These are phyloP conservation scores for Penicillium sclerotigenum DNA, from an alignment of 2,329 filamentous ascomycete species.

Conservation along the genomic window DNA sequence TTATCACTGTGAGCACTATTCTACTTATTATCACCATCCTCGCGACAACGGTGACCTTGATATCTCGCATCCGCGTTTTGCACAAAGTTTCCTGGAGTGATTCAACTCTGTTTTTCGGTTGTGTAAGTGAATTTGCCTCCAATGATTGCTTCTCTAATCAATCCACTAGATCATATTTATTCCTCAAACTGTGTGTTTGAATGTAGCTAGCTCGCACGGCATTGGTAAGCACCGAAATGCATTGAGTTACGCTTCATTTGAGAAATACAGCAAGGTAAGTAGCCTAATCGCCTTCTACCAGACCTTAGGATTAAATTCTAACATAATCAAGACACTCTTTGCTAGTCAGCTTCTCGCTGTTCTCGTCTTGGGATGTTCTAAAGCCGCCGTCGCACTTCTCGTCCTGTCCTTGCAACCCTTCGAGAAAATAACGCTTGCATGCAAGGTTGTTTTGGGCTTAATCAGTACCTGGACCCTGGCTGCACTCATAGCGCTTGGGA, in stretches of 20 bases:
- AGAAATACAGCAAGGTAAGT: slow-evolving; percentile 8
- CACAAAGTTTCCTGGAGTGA: slow-evolving; percentile 8
- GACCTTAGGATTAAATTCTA: neutral
- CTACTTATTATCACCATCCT: slow-evolving; percentile 8
- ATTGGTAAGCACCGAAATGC: slow-evolving; percentile 7
- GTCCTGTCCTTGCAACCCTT: slow-evolving; percentile 10
- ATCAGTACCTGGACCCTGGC: slow-evolving; percentile 3
- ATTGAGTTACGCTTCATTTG: slow-evolving; percentile 1
- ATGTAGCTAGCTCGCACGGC: slow-evolving; percentile 7
- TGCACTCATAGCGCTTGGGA: slow-evolving; percentile 5
- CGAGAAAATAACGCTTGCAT: slow-evolving; percentile 1
- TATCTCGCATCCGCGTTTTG: slow-evolving; percentile 8
- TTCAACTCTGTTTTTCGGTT: neutral
- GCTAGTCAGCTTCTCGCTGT: slow-evolving; percentile 8
- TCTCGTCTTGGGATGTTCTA: slow-evolving; percentile 7
- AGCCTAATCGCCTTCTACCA: accelerated
- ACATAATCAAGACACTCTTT: slow-evolving; percentile 1
- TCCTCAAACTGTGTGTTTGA: slow-evolving; percentile 7
- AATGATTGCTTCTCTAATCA: neutral
- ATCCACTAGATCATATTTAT: neutral
- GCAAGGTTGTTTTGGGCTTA: slow-evolving; percentile 3
- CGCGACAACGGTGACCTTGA: slow-evolving; percentile 5
- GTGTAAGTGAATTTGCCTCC: neutral
- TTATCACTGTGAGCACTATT: slow-evolving; percentile 12
- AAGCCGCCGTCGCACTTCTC: slow-evolving; percentile 8